Evolutionary conservation across 140 eudicot species (phyloP).

Genomic region (Oenanthe javanica): DNA sequence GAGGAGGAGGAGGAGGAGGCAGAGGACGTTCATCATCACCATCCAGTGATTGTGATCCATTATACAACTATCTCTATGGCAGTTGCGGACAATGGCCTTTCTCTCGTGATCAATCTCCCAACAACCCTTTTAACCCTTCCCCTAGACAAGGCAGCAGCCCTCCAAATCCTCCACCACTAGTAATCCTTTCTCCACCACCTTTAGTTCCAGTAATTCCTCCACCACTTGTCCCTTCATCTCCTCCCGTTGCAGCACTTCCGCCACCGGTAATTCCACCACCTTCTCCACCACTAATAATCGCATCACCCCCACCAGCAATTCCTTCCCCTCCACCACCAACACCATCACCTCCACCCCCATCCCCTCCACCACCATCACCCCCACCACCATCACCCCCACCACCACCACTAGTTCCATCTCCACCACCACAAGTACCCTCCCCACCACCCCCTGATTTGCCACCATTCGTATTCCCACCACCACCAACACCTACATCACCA

Average conservation of each 20-base stretch:
- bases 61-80: constrained; percentile 33
- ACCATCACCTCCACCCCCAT: constrained; percentile 11
- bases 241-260: constrained; percentile 12
- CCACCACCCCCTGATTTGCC: constrained; percentile 36
- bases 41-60: constrained; percentile 43
- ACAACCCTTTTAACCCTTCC: constrained; percentile 33
- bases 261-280: neutral
- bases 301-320: constrained; percentile 17
- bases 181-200: constrained; percentile 13
- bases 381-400: constrained; percentile 16
- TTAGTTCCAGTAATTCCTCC: neutral
- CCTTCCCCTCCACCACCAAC: constrained; percentile 31
- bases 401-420: constrained; percentile 18
- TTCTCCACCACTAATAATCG: constrained; percentile 3
- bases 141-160: constrained; percentile 19
- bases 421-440: constrained; percentile 33
- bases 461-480: constrained; percentile 10
- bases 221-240: neutral
- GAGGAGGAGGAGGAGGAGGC: constrained; percentile 15
- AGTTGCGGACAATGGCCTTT: constrained; percentile 57
- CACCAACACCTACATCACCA: constrained; percentile 3
- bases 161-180: neutral
- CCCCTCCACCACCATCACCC: constrained; percentile 22
- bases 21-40: constrained; percentile 7
- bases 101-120: constrained; percentile 26